Percentiles rank a stretch among this genome's conserved stretches.
phyloP scores from a whole-genome alignment of 306 rosid genomes.

The Gastrolobium villosum region DNA sequence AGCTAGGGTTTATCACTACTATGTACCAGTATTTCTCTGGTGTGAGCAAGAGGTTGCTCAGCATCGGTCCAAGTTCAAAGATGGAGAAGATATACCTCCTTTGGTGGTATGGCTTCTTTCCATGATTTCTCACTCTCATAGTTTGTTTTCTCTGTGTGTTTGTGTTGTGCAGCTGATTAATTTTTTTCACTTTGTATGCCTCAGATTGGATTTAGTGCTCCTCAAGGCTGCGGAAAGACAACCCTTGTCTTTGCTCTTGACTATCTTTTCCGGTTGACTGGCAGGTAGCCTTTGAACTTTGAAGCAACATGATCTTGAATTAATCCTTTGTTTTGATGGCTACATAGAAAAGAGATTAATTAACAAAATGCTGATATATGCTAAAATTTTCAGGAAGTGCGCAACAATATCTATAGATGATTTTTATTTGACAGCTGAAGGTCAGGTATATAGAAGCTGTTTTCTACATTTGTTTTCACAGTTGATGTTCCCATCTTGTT shows the following conservation, averaged over 20 bases:
- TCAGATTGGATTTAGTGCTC: slow-evolving; percentile 98
- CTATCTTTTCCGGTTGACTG: slow-evolving; percentile 70
- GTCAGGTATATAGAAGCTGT: slow-evolving; percentile 66
- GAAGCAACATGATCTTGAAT: slow-evolving; percentile 15
- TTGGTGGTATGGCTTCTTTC: slow-evolving; percentile 66
- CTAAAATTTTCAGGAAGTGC: slow-evolving; percentile 74
- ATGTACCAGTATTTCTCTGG: slow-evolving; percentile 90
- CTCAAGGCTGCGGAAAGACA: slow-evolving; percentile 99
- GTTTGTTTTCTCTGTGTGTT: slow-evolving; percentile 8
- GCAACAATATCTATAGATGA: slow-evolving; percentile 92
- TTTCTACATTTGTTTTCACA: slow-evolving; percentile 20
- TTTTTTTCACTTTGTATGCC: slow-evolving; percentile 36
- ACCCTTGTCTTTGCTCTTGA: slow-evolving; percentile 94
- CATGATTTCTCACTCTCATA: background rate
- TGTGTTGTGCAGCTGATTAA: background rate
- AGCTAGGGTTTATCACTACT: slow-evolving; percentile 93
- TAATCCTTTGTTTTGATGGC: slow-evolving; percentile 41
- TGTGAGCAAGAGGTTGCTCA: slow-evolving; percentile 78
- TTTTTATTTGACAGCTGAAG: slow-evolving; percentile 88
- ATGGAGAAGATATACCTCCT: slow-evolving; percentile 80
- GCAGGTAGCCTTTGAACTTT: slow-evolving; percentile 59
- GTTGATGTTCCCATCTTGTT: slow-evolving; percentile 9
- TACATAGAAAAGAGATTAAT: background rate
- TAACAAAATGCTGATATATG: slow-evolving; percentile 46
- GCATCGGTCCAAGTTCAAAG: slow-evolving; percentile 74